Percentiles rank a stretch among this genome's conserved stretches.
Evolutionary conservation across 495 filamentous ascomycete genomes (phyloP).

Genomic region (Xylaria nigripes): DNA sequence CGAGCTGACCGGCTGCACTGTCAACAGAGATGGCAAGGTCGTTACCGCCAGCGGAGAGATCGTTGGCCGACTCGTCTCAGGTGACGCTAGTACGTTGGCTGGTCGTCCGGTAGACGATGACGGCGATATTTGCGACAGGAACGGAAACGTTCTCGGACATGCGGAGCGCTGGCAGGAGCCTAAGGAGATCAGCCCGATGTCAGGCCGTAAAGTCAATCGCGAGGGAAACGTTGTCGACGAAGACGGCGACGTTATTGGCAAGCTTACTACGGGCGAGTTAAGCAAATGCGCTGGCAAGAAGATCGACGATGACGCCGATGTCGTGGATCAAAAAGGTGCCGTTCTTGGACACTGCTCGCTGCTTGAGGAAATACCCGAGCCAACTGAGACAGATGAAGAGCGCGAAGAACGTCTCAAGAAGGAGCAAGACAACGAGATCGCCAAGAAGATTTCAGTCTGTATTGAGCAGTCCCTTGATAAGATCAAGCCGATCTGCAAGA

Average conservation of each 20-base stretch:
- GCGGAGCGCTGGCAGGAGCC: slow-evolving; percentile 78
- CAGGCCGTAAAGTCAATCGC: slow-evolving; percentile 68
- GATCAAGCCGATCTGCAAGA: slow-evolving; percentile 75
- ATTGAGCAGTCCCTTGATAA: slow-evolving; percentile 73
- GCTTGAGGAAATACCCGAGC: slow-evolving; percentile 61
- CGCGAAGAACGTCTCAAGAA: slow-evolving; percentile 45
- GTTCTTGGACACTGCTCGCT: slow-evolving; percentile 73
- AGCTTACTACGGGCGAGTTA: slow-evolving; percentile 66
- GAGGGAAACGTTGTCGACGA: slow-evolving; percentile 77
- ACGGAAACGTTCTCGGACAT: slow-evolving; percentile 72
- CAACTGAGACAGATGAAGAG: slow-evolving; percentile 42
- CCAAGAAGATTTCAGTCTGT: slow-evolving; percentile 65
- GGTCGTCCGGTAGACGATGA: slow-evolving; percentile 76
- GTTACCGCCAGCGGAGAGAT: slow-evolving; percentile 52
- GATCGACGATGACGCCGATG: slow-evolving; percentile 80
- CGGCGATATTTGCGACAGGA: slow-evolving; percentile 73
- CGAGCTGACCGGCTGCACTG: slow-evolving; percentile 62
- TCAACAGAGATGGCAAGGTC: slow-evolving; percentile 71
- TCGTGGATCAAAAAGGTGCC: slow-evolving; percentile 74
- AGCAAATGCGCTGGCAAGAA: slow-evolving; percentile 63
- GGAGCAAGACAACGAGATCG: slow-evolving; percentile 65
- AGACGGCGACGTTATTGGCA: slow-evolving; percentile 73
- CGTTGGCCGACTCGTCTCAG: slow-evolving; percentile 65
- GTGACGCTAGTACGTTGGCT: slow-evolving; percentile 61
- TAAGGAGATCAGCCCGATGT: slow-evolving; percentile 51